These are phyloP conservation scores for Moesziomyces sp. DNA, from an alignment of 1,284 basidiomycete species.

Conservation along the genomic window DNA sequence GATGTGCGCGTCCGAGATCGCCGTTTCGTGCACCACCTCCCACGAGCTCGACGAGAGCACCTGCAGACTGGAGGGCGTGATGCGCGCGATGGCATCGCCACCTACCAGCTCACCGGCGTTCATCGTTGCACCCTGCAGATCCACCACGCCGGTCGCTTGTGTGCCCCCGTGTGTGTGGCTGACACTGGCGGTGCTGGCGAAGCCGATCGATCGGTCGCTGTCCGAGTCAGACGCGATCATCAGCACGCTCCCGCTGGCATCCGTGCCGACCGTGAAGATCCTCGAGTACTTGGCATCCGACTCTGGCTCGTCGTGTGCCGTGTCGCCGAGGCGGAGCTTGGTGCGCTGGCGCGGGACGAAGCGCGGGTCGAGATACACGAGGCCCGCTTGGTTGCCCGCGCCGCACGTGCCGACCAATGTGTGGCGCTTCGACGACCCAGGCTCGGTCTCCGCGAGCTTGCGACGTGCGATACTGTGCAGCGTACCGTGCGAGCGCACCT, in stretches of 20 bases:
- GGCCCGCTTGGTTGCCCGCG: conserved; percentile 37
- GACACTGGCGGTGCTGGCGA: conserved; percentile 5
- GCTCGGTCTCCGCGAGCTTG: conserved; percentile 15
- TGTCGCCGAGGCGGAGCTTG: neutral
- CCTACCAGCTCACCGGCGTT: conserved; percentile 16
- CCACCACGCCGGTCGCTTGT: neutral
- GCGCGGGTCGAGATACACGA: conserved; percentile 37
- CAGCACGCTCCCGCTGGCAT: neutral
- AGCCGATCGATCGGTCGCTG: conserved; percentile 10
- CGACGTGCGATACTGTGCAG: conserved; percentile 34
- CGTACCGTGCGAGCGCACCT: conserved; percentile 26
- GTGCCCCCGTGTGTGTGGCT: neutral
- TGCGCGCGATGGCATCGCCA: conserved; percentile 12
- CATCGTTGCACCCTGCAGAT: conserved; percentile 13
- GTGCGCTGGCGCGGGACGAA: conserved; percentile 21
- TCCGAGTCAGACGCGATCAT: conserved; percentile 16
- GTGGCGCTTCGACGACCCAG: conserved; percentile 21
- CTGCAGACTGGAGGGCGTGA: conserved; percentile 21
- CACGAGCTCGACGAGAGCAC: conserved; percentile 16
- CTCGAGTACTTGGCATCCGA: conserved; percentile 12
- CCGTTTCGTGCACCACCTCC: conserved; percentile 19
- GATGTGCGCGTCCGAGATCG: conserved; percentile 4
- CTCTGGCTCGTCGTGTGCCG: neutral
- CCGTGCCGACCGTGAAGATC: conserved; percentile 22
- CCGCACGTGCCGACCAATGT: conserved; percentile 33